These are phyloP conservation scores for Xylariaceae sp. DNA, from an alignment of 2,329 filamentous ascomycete species.

Conservation along the genomic window DNA sequence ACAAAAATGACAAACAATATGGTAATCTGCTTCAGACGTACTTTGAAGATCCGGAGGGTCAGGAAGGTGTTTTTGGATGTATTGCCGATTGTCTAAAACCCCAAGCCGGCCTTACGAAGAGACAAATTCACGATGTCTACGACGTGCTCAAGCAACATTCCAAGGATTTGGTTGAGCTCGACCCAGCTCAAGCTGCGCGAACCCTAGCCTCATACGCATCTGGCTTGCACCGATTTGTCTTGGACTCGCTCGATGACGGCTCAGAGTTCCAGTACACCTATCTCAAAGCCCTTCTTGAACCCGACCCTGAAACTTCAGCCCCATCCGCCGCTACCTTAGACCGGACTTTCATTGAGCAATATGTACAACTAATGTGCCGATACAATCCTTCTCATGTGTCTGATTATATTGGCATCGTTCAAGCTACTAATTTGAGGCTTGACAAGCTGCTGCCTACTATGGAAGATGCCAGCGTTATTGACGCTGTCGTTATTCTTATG, in stretches of 20 bases:
- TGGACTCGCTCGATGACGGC: slow-evolving; percentile 63
- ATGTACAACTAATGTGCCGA: slow-evolving; percentile 88
- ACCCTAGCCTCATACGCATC: slow-evolving; percentile 64
- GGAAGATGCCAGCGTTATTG: slow-evolving; percentile 86
- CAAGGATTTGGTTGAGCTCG: slow-evolving; percentile 65
- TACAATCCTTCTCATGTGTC: slow-evolving; percentile 83
- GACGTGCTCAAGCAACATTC: slow-evolving; percentile 67
- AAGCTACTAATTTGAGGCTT: slow-evolving; percentile 76
- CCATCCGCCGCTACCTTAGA: slow-evolving; percentile 43
- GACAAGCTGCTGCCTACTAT: slow-evolving; percentile 83
- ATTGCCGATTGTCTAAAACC: slow-evolving; percentile 74
- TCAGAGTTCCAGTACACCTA: slow-evolving; percentile 74
- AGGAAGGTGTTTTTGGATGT: slow-evolving; percentile 75
- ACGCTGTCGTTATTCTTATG: slow-evolving; percentile 90
- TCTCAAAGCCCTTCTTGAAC: slow-evolving; percentile 75
- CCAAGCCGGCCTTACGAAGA: slow-evolving; percentile 63
- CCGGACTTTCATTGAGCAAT: slow-evolving; percentile 73
- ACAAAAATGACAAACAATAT: slow-evolving; percentile 78
- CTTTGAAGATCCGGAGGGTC: slow-evolving; percentile 82
- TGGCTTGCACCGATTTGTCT: slow-evolving; percentile 66
- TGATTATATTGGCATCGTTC: slow-evolving; percentile 77
- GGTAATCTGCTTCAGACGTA: slow-evolving; percentile 77
- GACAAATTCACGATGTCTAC: slow-evolving; percentile 74
- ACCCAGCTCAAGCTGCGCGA: slow-evolving; percentile 66
- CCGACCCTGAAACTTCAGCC: slow-evolving; percentile 41